A percentile compares a stretch with the other conserved stretches of the same genome.
Conservation (phyloP, 352 stramenopile species). For the Pythium phragmiticola region DNA sequence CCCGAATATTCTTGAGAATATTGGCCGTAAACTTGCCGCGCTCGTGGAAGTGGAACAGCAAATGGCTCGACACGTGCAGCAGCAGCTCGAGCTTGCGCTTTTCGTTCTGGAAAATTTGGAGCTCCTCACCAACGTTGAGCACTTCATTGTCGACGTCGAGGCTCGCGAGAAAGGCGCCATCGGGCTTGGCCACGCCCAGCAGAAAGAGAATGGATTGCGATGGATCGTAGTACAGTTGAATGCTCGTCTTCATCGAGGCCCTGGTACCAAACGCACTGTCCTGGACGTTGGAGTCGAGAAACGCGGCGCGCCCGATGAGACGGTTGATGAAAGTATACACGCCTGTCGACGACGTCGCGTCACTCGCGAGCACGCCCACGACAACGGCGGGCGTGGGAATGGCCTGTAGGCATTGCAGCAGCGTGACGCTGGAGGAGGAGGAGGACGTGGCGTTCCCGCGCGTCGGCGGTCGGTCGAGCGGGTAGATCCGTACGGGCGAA, state of each 20-base stretch:
- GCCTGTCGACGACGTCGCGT: slow-evolving; percentile 32
- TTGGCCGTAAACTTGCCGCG: slow-evolving; percentile 37
- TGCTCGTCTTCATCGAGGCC: slow-evolving; percentile 29
- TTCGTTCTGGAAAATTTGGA: slow-evolving; percentile 41
- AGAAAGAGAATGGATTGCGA: slow-evolving; percentile 48
- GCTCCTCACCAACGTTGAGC: slow-evolving; percentile 16
- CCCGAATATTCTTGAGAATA: slow-evolving; percentile 48
- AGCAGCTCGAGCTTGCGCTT: slow-evolving; percentile 68
- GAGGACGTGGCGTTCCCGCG: slow-evolving; percentile 18
- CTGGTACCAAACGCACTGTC: slow-evolving; percentile 20
- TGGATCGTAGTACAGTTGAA: slow-evolving; percentile 66
- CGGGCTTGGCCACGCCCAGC: slow-evolving; percentile 44
- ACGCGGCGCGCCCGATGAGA: slow-evolving; percentile 56
- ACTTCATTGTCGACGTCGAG: slow-evolving; percentile 10
- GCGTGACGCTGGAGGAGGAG: slow-evolving; percentile 9
- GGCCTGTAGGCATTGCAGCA: slow-evolving; percentile 44
- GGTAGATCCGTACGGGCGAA: slow-evolving; percentile 60
- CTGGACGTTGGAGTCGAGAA: slow-evolving; percentile 29
- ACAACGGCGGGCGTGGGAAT: slow-evolving; percentile 39
- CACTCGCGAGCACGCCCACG: slow-evolving; percentile 34
- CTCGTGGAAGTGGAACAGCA: slow-evolving; percentile 56
- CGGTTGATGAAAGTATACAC: slow-evolving; percentile 59
- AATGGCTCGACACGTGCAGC: slow-evolving; percentile 54
- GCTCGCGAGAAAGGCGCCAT: slow-evolving; percentile 32
- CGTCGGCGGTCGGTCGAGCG: slow-evolving; percentile 27